These are phyloP conservation scores for Tuber aestivum DNA, from an alignment of 495 filamentous ascomycete genomes.

Conservation along the genomic window DNA sequence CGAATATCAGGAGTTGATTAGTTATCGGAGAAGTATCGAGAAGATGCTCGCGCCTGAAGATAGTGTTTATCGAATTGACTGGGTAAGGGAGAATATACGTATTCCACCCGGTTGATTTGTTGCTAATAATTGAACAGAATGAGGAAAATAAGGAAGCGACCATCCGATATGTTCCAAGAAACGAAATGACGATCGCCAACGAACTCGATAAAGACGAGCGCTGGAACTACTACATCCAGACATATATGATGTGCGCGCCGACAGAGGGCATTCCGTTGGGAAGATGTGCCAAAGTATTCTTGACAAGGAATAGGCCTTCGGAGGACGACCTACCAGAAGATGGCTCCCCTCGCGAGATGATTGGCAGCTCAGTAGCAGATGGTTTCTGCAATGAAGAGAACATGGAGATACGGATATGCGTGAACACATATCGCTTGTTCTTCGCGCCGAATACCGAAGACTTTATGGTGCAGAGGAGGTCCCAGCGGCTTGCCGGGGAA, in stretches of 20 bases:
- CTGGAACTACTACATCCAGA: conserved; percentile 92
- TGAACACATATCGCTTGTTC: conserved; percentile 73
- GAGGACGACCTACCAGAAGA: conserved; percentile 45
- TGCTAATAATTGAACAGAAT: conserved; percentile 30
- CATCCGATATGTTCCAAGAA: conserved; percentile 36
- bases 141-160: conserved; percentile 35
- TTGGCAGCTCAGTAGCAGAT: conserved; percentile 47
- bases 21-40: conserved; percentile 38
- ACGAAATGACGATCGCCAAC: conserved; percentile 45
- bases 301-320: conserved; percentile 67
- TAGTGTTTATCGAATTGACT: conserved; percentile 39
- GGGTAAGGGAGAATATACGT: conserved; percentile 30
- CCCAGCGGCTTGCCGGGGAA: conserved; percentile 27
- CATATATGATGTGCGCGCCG: conserved; percentile 76
- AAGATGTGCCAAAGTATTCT: conserved; percentile 59
- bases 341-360: conserved; percentile 46
- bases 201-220: conserved; percentile 54
- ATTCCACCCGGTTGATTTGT: neutral
- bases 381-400: conserved; percentile 60
- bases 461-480: conserved; percentile 50
- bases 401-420: conserved; percentile 70
- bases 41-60: conserved; percentile 34
- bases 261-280: conserved; percentile 74
- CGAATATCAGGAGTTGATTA: conserved; percentile 41
- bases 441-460: conserved; percentile 66